A percentile compares a stretch with the other conserved stretches of the same genome.
These are phyloP conservation scores for Tylopilus vinaceipallidus DNA, from an alignment of 768 basidiomycete genomes.

Conservation along the genomic window DNA sequence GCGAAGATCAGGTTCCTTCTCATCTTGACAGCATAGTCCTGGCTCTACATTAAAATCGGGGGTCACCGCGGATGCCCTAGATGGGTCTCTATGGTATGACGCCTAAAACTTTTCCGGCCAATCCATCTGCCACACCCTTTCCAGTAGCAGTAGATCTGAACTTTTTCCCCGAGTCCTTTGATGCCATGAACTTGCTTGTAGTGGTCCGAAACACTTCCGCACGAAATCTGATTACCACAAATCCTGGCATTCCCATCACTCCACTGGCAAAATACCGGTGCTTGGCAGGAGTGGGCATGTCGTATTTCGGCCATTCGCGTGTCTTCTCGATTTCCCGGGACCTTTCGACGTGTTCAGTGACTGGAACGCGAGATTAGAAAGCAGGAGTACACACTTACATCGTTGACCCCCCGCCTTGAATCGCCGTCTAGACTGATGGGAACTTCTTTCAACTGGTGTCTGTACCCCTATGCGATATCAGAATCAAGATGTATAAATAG, in stretches of 20 bases:
- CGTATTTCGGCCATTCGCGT: background rate
- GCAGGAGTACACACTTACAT: slow-evolving; percentile 8
- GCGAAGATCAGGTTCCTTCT: background rate
- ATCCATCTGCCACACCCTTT: rapidly evolving
- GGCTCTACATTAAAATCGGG: background rate
- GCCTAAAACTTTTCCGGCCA: background rate
- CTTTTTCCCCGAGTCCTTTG: rapidly evolving
- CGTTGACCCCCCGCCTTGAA: no score
- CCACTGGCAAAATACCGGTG: background rate
- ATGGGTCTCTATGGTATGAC: slow-evolving; percentile 1
- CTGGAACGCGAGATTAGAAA: no score
- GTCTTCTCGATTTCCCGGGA: no score
- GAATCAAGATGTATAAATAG: background rate
- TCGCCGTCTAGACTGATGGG: background rate
- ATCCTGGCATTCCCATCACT: no score
- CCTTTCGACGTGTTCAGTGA: no score
- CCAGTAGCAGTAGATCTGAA: background rate
- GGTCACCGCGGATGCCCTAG: slow-evolving; percentile 1
- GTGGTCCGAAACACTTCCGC: background rate
- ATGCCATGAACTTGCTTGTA: background rate
- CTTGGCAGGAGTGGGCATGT: no score
- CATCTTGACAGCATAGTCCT: background rate
- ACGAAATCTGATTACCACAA: background rate
- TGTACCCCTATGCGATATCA: background rate
- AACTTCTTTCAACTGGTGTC: no score